These are phyloP conservation scores for Ophiocordyceps camponoti-saundersi DNA, from an alignment of 2,329 filamentous ascomycete genomes.

Conservation along the genomic window DNA sequence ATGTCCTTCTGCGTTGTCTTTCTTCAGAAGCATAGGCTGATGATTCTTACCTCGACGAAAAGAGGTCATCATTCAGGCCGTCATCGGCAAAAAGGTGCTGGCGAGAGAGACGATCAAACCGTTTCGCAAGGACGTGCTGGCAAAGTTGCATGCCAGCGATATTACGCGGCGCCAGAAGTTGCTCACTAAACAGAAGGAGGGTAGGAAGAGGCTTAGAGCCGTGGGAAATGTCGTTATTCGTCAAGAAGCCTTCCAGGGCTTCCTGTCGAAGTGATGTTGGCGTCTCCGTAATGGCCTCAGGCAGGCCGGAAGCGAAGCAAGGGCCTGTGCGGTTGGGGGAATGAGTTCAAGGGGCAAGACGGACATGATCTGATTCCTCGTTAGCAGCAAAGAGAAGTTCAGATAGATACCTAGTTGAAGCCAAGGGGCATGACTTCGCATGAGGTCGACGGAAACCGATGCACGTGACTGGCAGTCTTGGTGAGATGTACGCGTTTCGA, in stretches of 20 bases:
- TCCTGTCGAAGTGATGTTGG: constrained; percentile 55
- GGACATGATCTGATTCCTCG: too few species aligned
- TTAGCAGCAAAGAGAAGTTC: too few species aligned
- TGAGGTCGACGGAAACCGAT: too few species aligned
- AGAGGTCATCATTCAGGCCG: constrained; percentile 89
- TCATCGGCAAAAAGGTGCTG: constrained; percentile 65
- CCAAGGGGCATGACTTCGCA: too few species aligned
- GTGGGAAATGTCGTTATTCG: constrained; percentile 93
- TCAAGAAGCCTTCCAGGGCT: constrained; percentile 86
- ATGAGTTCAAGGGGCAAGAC: too few species aligned
- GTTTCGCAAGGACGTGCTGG: constrained; percentile 86
- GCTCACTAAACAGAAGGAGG: constrained; percentile 92
- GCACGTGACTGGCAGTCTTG: too few species aligned
- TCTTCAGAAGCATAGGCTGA: background rate
- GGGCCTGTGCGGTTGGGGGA: too few species aligned
- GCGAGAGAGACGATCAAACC: constrained; percentile 92
- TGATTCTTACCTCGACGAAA: background rate
- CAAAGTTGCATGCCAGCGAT: constrained; percentile 86
- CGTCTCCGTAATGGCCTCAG: background rate
- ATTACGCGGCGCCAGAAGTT: constrained; percentile 68
- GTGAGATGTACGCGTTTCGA: too few species aligned
- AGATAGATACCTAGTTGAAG: too few species aligned
- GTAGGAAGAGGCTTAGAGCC: constrained; percentile 68
- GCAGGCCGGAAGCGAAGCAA: background rate
- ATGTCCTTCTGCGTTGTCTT: constrained; percentile 4